Base-by-base conservation (phyloP, 139 green algal genomes). In the Coccomyxa sp. region DNA sequence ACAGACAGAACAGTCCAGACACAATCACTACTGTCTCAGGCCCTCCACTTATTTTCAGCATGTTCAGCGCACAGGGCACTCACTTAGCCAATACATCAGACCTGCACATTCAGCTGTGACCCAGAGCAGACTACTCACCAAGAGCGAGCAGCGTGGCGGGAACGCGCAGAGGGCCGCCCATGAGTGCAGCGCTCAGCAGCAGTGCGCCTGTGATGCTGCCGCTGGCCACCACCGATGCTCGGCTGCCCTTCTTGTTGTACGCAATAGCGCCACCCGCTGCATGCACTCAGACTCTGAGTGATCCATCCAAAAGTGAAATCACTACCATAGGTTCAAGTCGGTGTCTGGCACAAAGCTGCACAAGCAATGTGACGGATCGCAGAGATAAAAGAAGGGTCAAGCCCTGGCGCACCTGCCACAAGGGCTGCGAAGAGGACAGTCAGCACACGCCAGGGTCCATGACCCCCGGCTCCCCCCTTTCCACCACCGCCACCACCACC, bases 201-300 rank as follows among this genome's bases (percentile, higher is more conserved):
- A 80, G 76, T 25, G 76, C 31, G 16, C 16, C 76, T 25, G 76
- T 32, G 31, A 80, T 80, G 30, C 30, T 59, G 30, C 76, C 76
- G 17, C 76, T 80, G 14, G 76, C 76, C 76, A 25, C 14, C 76
- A 80, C 15, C 14, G 76, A 80, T 27, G 31, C 76, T 25, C 4
- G 31, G 76, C 76, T 80, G 31, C 76, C 76, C 76, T 80, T 80
- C 76, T 63, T 59, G 16, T 23, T 80, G 31, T 80, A 80, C 31
- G 31, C 76, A 16, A 60, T 63, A 14, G 18, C 28, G 76, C 76
- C 76, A 3, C 76, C 31, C 28, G 30, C 76, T 80, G 76, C 76
- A 59, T 31, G 23, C 71, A 71, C 63, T 21, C 63, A 21, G 18
- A 28, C 63, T 71, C 7, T 71, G 63, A 21, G 1, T 71, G 9